These are phyloP conservation scores for Fusarium veterinarium DNA, from an alignment of 2,329 filamentous ascomycete genomes.

Conservation along the genomic window DNA sequence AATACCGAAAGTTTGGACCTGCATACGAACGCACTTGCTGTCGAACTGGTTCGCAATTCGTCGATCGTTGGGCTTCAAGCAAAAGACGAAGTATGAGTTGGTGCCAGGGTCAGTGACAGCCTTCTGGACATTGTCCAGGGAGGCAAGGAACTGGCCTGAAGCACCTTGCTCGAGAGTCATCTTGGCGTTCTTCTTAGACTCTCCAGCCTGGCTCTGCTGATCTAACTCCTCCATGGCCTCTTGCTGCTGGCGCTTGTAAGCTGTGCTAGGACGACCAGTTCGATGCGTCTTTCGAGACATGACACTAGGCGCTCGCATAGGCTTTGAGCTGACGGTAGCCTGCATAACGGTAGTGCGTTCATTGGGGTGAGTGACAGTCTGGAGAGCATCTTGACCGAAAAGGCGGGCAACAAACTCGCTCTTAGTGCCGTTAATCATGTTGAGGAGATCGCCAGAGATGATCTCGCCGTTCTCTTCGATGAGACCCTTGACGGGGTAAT, in stretches of 20 bases:
- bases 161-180: constrained; percentile 80
- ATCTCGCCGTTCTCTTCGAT: constrained; percentile 97
- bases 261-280: constrained; percentile 48
- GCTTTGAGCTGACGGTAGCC: constrained; percentile 95
- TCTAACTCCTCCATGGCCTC: constrained; percentile 61
- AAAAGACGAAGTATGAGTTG: constrained; percentile 97
- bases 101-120: constrained; percentile 84
- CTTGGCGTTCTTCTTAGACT: constrained; percentile 57
- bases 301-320: constrained; percentile 90
- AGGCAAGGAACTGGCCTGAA: constrained; percentile 89
- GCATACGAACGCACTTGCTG: constrained; percentile 95
- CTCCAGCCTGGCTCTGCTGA: constrained; percentile 60
- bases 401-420: constrained; percentile 89
- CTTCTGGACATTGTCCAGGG: constrained; percentile 90
- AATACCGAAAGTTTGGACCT: constrained; percentile 95
- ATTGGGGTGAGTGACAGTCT: constrained; percentile 92
- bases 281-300: constrained; percentile 79
- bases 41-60: constrained; percentile 99
- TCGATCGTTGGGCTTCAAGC: constrained; percentile 95
- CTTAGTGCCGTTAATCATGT: constrained; percentile 87
- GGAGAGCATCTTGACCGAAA: constrained; percentile 95
- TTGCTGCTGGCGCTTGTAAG: constrained; percentile 53
- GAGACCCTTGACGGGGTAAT: constrained; percentile 87
- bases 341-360: constrained; percentile 94
- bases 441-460: constrained; percentile 95